A percentile compares a stretch with the other conserved stretches of the same genome.
Conservation (phyloP, 805 yeast genomes). For the Suhomyces canberraensis region DNA sequence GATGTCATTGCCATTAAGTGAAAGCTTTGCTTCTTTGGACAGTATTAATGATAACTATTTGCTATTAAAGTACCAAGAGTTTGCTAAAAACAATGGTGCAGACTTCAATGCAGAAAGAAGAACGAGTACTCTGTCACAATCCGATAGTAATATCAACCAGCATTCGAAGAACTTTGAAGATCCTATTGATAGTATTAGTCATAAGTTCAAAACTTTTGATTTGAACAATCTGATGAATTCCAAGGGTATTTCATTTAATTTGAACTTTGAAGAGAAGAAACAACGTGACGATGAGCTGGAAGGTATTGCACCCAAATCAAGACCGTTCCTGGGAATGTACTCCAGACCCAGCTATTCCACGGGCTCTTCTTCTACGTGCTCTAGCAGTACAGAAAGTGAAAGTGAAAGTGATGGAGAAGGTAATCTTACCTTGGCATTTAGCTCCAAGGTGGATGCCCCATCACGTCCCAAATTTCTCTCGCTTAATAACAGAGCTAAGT, state of each 20-base stretch:
- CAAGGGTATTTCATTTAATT: slow-evolving; percentile 3
- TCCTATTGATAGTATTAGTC: slow-evolving; percentile 19
- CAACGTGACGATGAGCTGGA: slow-evolving; percentile 12
- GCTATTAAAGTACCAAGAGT: slow-evolving; percentile 36
- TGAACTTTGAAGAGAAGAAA: slow-evolving; percentile 1
- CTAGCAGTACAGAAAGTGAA: slow-evolving; percentile 12
- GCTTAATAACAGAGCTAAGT: slow-evolving; percentile 33
- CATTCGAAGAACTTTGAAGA: slow-evolving; percentile 1
- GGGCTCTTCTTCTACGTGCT: slow-evolving; percentile 9
- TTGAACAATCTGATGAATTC: slow-evolving; percentile 36
- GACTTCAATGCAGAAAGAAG: slow-evolving; percentile 4
- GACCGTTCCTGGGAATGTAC: background rate
- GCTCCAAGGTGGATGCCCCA: slow-evolving; percentile 36
- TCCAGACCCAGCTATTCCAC: slow-evolving; percentile 10
- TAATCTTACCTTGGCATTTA: slow-evolving; percentile 43
- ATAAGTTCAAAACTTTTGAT: slow-evolving; percentile 35
- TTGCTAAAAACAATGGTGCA: slow-evolving; percentile 13
- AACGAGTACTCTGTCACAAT: slow-evolving; percentile 6
- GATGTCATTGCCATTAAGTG: slow-evolving; percentile 63
- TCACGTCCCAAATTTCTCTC: slow-evolving; percentile 34
- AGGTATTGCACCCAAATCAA: slow-evolving; percentile 20
- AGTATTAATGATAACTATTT: slow-evolving; percentile 61
- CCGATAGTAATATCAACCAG: slow-evolving; percentile 7
- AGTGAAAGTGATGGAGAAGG: slow-evolving; percentile 41
- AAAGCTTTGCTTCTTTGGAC: slow-evolving; percentile 76